Evolutionary conservation across 495 filamentous ascomycete species (phyloP).

Genomic region (Immersiella caudata): DNA sequence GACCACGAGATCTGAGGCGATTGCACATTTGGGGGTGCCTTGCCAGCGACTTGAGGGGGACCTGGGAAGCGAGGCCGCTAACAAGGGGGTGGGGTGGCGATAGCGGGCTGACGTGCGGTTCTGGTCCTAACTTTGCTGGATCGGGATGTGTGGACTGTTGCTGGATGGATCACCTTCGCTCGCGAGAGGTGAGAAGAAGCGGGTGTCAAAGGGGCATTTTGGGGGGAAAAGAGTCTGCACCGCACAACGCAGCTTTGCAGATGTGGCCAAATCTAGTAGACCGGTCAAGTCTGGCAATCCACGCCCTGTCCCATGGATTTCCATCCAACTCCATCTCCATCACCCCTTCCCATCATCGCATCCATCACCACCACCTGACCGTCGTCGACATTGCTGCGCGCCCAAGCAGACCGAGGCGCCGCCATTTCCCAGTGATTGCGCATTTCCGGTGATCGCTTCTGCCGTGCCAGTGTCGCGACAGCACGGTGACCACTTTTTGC

Average conservation of each 20-base stretch:
- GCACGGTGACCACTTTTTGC: slow-evolving; percentile 7
- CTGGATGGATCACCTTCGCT: slow-evolving; percentile 44
- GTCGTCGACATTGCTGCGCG: slow-evolving; percentile 37
- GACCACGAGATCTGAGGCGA: slow-evolving; percentile 15
- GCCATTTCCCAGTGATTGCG: slow-evolving; percentile 24
- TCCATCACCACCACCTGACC: slow-evolving; percentile 27
- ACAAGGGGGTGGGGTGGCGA: slow-evolving; percentile 25
- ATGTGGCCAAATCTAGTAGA: slow-evolving; percentile 42
- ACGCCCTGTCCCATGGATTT: slow-evolving; percentile 30
- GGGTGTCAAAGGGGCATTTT: slow-evolving; percentile 42
- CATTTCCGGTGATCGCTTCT: slow-evolving; percentile 25
- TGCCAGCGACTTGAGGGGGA: background rate
- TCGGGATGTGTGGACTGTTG: slow-evolving; percentile 34
- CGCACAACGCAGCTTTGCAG: slow-evolving; percentile 40
- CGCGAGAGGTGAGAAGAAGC: slow-evolving; percentile 39
- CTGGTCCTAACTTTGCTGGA: slow-evolving; percentile 36
- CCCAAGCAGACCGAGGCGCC: slow-evolving; percentile 11
- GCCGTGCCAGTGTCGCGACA: slow-evolving; percentile 24
- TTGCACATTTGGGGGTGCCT: slow-evolving; percentile 9
- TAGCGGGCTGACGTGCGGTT: slow-evolving; percentile 35
- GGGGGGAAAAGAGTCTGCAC: slow-evolving; percentile 36
- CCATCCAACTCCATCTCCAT: slow-evolving; percentile 25
- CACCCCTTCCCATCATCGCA: slow-evolving; percentile 26
- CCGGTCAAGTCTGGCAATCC: slow-evolving; percentile 31
- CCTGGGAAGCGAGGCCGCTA: slow-evolving; percentile 7